A percentile compares a stretch with the other conserved stretches of the same genome.
phyloP scores from a whole-genome alignment of 1,139 yeast species.

The Pichia sp. region DNA sequence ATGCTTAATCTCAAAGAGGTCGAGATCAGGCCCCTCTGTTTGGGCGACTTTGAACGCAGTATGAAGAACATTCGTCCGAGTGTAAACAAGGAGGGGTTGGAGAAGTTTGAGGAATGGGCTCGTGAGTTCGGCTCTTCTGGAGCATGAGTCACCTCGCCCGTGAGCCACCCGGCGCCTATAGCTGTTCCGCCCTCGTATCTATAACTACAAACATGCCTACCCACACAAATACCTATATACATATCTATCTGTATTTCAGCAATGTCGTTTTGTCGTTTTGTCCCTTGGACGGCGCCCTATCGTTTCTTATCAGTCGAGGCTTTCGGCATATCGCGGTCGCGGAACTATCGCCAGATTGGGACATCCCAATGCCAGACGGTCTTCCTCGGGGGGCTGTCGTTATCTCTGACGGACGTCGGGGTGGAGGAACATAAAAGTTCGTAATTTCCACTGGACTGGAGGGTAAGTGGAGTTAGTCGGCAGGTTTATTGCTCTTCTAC shows the following conservation, averaged over 20 bases:
- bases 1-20: conserved; percentile 81
- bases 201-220: neutral
- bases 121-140: conserved; percentile 86
- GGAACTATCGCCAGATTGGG: neutral
- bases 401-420: neutral
- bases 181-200: neutral
- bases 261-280: neutral
- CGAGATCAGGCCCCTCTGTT: conserved; percentile 72
- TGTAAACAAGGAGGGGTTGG: conserved; percentile 79
- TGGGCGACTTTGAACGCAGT: conserved; percentile 74
- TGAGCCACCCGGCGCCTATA: too few species aligned
- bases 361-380: neutral
- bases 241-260: neutral
- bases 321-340: neutral
- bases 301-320: neutral
- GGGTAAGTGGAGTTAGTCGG: neutral
- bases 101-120: conserved; percentile 87
- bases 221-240: neutral
- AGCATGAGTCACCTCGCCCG: conserved; percentile 39
- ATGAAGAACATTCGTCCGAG: conserved; percentile 85
- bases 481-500: neutral
- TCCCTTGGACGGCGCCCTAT: too few species aligned
- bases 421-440: neutral
- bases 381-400: neutral
- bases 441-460: neutral